Conservation (phyloP, 2,329 filamentous ascomycete species). For the Neonectria neomacrospora region DNA sequence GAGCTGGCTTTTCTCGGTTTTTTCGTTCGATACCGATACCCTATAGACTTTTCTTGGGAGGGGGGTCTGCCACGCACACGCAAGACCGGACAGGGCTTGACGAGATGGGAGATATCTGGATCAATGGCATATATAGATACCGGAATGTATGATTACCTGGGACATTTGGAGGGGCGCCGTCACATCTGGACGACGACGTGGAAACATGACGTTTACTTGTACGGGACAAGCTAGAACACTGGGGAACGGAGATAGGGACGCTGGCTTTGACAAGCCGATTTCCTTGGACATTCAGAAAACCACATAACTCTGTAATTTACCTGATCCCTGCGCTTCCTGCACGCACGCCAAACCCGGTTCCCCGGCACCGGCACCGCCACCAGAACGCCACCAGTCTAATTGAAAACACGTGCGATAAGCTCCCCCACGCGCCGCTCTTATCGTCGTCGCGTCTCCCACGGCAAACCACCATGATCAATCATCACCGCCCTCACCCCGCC, state of each 20-base stretch:
- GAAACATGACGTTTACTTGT: conserved; percentile 8
- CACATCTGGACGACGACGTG: conserved; percentile 23
- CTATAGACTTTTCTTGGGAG: conserved; percentile 40
- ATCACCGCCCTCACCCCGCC: conserved; percentile 13
- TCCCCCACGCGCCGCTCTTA: conserved; percentile 36
- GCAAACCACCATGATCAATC: conserved; percentile 18
- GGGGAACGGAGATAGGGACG: conserved; percentile 12
- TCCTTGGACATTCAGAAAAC: conserved; percentile 24
- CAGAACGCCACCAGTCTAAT: conserved; percentile 19
- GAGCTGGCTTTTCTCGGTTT: conserved; percentile 33
- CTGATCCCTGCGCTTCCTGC: conserved; percentile 4
- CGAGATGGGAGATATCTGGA: neutral
- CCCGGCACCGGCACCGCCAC: neutral
- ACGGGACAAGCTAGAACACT: neutral
- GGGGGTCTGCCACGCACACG: conserved; percentile 16
- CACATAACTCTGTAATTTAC: neutral
- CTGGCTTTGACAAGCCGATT: conserved; percentile 31
- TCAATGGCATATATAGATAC: conserved; percentile 2
- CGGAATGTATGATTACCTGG: conserved; percentile 5
- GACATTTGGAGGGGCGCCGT: conserved; percentile 15
- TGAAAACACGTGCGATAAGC: conserved; percentile 37
- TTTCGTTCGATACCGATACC: conserved; percentile 42
- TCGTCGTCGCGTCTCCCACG: conserved; percentile 38
- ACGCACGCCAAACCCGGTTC: conserved; percentile 32
- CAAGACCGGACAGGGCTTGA: conserved; percentile 1